Evolutionary conservation across 2,329 filamentous ascomycete genomes (phyloP).

Genomic region (Talaromyces sp.): DNA sequence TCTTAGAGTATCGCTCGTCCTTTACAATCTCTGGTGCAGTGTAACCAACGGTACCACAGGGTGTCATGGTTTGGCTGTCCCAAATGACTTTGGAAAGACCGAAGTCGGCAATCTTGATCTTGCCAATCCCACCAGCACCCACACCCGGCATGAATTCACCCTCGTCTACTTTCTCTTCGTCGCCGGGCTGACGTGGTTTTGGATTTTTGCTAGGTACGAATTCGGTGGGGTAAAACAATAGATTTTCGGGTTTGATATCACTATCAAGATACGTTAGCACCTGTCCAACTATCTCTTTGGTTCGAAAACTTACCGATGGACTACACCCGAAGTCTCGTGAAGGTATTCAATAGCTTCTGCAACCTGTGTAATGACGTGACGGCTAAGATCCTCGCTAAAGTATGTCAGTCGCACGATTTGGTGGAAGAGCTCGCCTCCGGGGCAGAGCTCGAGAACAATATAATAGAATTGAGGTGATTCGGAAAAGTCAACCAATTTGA

Average conservation of each 20-base stretch:
- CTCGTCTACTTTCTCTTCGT: conserved; percentile 96
- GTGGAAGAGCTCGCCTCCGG: conserved; percentile 95
- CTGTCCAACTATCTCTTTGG: too few species aligned
- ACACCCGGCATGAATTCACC: conserved; percentile 83
- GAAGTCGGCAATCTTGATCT: conserved; percentile 97
- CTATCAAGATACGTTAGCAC: conserved; percentile 47
- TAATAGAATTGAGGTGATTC: conserved; percentile 96
- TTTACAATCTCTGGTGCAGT: conserved; percentile 98
- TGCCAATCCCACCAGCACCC: conserved; percentile 85
- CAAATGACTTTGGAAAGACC: conserved; percentile 96
- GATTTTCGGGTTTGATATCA: conserved; percentile 97
- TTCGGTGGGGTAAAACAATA: conserved; percentile 85
- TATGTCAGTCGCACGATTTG: conserved; percentile 98
- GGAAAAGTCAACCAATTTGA: conserved; percentile 88
- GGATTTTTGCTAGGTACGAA: conserved; percentile 77
- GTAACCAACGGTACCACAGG: conserved; percentile 97
- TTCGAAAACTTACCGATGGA: conserved; percentile 75
- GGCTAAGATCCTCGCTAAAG: conserved; percentile 92
- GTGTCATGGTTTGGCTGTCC: conserved; percentile 98
- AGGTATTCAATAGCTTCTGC: conserved; percentile 92
- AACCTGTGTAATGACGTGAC: conserved; percentile 92
- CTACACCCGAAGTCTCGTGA: conserved; percentile 91
- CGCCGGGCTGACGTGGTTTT: conserved; percentile 78
- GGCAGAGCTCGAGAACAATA: conserved; percentile 91
- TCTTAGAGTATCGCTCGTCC: conserved; percentile 97